Evolutionary conservation across 2,329 filamentous ascomycete species (phyloP), one percentile per base, ranked within the genome.

Genomic region (Pseudogymnoascus sp.): DNA sequence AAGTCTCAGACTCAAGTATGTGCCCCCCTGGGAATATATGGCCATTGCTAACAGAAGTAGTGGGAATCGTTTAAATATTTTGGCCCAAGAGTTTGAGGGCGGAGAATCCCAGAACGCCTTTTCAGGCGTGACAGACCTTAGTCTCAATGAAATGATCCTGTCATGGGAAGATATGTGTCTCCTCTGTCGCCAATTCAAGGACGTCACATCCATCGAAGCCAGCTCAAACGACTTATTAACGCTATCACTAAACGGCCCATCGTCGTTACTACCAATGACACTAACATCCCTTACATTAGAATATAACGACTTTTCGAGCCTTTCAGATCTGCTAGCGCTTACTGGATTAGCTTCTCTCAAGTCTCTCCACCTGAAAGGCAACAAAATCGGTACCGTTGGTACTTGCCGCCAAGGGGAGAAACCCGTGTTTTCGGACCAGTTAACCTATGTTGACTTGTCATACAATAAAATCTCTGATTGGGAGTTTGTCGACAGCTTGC

Each of bases 301-400:
- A 68, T 87, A 84, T 73, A 95, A 95, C 72, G 76, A 82, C 29
- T 88, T 95, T 70, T 78, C 77, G 1, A 77, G 79, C 7, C 73
- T 93, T 19, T 76, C 80, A 1, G 83, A 87, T 59, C 68, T 93
- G 3, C 72, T 77, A 2, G 76, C 80, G 26, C 78, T 93, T 4
- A 70, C 79, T 2, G 67, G 72, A 21, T 74, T 89, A 23, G 71
- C 73, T 1, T 76, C 78, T 33, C 79, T 90, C 11, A 81, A 82
- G 59, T 84, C 81, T 62, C 76, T 87, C 0, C 83, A 92, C 61
- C 81, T 97, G 61, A 93, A 96, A 69, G 86, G 87, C 60, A 96
- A 96, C 76, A 80, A 79, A 60, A 89, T 96, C 77, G 70, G 26
- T 42, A 62, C 35, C 35, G 53, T 62, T 3, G 62, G 15, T 23